These are phyloP conservation scores for Lenwebbia sp. DNA, from an alignment of 345 rosid genomes.

Conservation along the genomic window DNA sequence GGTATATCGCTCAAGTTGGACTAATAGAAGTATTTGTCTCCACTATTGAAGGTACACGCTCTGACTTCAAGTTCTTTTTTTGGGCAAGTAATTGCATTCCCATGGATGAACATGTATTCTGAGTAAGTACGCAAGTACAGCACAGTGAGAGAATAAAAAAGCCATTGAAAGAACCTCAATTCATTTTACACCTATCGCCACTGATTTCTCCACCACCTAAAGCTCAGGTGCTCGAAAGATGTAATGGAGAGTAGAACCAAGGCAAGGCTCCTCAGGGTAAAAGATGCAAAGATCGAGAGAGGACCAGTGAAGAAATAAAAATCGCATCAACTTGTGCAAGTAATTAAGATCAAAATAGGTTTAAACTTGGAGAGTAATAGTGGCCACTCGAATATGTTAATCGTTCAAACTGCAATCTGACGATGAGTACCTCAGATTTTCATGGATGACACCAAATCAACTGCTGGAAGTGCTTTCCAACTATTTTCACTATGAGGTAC, in stretches of 20 bases:
- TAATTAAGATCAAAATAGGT: background rate
- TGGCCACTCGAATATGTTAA: background rate
- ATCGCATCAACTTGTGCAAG: rapidly evolving
- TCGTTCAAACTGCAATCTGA: background rate
- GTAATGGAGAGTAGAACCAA: background rate
- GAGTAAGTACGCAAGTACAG: background rate
- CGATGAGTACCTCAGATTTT: background rate
- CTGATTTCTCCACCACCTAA: background rate
- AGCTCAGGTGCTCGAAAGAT: background rate
- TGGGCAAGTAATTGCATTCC: background rate
- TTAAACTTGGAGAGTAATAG: background rate
- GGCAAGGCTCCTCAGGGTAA: background rate
- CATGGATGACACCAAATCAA: background rate
- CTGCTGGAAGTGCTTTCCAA: background rate
- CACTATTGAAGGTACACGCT: background rate
- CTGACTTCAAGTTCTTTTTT: background rate
- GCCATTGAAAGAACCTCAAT: background rate
- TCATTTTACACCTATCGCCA: background rate
- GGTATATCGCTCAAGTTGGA: background rate
- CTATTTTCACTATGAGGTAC: rapidly evolving
- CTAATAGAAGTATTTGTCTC: background rate
- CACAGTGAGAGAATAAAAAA: background rate
- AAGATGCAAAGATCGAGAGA: background rate
- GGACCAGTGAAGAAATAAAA: background rate
- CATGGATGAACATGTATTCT: background rate